These are phyloP conservation scores for Cryptococcus wingfieldii DNA, from an alignment of 1,284 basidiomycete species.

Conservation along the genomic window DNA sequence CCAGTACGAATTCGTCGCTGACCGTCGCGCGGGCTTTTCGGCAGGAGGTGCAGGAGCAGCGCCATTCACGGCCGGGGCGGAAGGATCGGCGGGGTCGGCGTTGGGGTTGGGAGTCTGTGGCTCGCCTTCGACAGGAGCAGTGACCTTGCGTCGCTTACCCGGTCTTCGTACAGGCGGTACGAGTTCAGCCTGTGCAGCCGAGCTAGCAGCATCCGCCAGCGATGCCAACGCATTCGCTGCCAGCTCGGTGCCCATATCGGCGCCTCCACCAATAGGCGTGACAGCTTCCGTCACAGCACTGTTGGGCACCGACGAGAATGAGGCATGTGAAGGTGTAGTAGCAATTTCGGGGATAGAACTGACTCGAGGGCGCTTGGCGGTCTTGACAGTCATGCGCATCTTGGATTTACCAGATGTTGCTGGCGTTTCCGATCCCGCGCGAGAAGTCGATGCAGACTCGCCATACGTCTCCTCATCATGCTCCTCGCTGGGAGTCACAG, in stretches of 20 bases:
- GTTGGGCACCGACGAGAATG: background rate
- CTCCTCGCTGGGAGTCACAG: background rate
- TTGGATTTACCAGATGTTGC: constrained; percentile 21
- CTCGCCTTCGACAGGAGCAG: background rate
- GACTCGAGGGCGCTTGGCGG: constrained; percentile 34
- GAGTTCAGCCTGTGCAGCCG: constrained; percentile 1
- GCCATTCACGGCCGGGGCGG: background rate
- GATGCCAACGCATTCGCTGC: background rate
- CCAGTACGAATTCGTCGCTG: constrained; percentile 52
- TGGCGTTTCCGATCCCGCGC: constrained; percentile 31
- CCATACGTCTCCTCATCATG: constrained; percentile 14
- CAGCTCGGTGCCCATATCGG: background rate
- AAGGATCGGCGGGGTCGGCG: background rate
- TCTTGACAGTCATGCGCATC: constrained; percentile 27
- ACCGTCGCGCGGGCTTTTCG: constrained; percentile 19
- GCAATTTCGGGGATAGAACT: constrained; percentile 19
- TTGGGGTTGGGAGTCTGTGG: background rate
- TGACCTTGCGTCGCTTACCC: constrained; percentile 25
- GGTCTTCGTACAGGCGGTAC: constrained; percentile 4
- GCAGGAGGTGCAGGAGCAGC: background rate
- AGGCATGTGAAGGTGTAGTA: background rate
- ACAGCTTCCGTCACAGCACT: background rate
- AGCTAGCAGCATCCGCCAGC: background rate
- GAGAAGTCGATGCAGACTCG: constrained; percentile 18
- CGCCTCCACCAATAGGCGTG: background rate